Evolutionary conservation across 352 stramenopile genomes (phyloP).

Genomic region (Phytophthora agathidicida): DNA sequence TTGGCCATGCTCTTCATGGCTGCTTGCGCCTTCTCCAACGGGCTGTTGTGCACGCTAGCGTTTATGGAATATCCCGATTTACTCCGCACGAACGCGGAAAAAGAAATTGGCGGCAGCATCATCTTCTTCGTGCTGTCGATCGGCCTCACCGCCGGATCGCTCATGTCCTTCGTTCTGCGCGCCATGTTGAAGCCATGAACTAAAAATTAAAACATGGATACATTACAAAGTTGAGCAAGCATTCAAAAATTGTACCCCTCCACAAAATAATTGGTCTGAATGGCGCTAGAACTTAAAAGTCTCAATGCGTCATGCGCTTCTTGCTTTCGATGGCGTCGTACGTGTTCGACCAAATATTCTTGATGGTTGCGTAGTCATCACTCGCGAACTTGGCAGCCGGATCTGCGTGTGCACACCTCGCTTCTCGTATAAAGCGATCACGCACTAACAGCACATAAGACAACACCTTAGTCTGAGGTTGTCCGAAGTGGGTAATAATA

Average conservation of each 20-base stretch:
- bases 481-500: slow-evolving; percentile 3
- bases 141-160: slow-evolving; percentile 68
- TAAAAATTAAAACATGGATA: slow-evolving; percentile 4
- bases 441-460: slow-evolving; percentile 43
- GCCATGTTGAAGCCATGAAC: slow-evolving; percentile 77
- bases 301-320: slow-evolving; percentile 67
- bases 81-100: slow-evolving; percentile 61
- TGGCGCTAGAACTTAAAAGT: too few relatives aligned
- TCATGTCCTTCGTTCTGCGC: slow-evolving; percentile 79
- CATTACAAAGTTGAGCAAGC: too few relatives aligned
- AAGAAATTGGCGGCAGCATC: slow-evolving; percentile 74
- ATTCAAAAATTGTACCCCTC: too few relatives aligned
- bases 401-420: slow-evolving; percentile 83
- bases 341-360: slow-evolving; percentile 82
- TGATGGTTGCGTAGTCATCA: slow-evolving; percentile 83
- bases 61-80: slow-evolving; percentile 81
- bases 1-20: slow-evolving; percentile 64
- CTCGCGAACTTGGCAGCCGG: slow-evolving; percentile 83
- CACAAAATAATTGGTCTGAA: too few relatives aligned
- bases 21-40: slow-evolving; percentile 71
- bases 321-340: slow-evolving; percentile 85
- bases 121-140: slow-evolving; percentile 87
- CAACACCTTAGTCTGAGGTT: too few relatives aligned
- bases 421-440: slow-evolving; percentile 88
- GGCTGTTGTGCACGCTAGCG: slow-evolving; percentile 68